Conservation (phyloP, 2,329 filamentous ascomycete genomes). For the Coniochaeta hoffmannii region DNA sequence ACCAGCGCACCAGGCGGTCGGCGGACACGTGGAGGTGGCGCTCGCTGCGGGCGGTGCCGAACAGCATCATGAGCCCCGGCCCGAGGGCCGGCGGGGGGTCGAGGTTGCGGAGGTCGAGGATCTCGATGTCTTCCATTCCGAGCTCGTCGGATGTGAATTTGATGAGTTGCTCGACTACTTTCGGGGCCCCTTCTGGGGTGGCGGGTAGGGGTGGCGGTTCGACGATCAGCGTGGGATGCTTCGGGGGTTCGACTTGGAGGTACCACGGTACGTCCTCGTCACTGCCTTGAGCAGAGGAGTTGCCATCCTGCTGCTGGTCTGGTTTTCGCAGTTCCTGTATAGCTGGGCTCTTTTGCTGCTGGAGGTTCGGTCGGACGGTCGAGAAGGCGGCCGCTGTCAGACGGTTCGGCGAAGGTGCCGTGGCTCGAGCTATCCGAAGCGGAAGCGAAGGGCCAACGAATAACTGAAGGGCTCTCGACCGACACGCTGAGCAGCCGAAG, state of each 20-base stretch:
- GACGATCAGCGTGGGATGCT: conserved; percentile 40
- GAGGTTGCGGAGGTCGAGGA: conserved; percentile 77
- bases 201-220: conserved; percentile 38
- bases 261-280: conserved; percentile 59
- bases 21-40: conserved; percentile 89
- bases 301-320: conserved; percentile 2
- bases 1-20: conserved; percentile 81
- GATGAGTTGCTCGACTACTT: conserved; percentile 64
- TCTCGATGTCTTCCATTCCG: conserved; percentile 71
- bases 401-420: background rate
- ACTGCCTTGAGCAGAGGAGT: conserved; percentile 1
- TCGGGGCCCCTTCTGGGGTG: conserved; percentile 61
- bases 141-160: conserved; percentile 76
- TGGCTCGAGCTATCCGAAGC: background rate
- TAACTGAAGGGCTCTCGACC: conserved; percentile 14
- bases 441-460: conserved; percentile 11
- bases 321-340: conserved; percentile 12
- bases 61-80: conserved; percentile 82
- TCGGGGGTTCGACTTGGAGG: conserved; percentile 61
- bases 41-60: conserved; percentile 85
- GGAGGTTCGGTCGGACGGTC: conserved; percentile 11
- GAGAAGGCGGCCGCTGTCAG: conserved; percentile 9
- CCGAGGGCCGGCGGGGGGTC: conserved; percentile 85
- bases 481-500: conserved; percentile 19
- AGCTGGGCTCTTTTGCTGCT: conserved; percentile 9